phyloP scores from a whole-genome alignment of 2,329 filamentous ascomycete genomes.

The Sphaerostilbella broomeana region DNA sequence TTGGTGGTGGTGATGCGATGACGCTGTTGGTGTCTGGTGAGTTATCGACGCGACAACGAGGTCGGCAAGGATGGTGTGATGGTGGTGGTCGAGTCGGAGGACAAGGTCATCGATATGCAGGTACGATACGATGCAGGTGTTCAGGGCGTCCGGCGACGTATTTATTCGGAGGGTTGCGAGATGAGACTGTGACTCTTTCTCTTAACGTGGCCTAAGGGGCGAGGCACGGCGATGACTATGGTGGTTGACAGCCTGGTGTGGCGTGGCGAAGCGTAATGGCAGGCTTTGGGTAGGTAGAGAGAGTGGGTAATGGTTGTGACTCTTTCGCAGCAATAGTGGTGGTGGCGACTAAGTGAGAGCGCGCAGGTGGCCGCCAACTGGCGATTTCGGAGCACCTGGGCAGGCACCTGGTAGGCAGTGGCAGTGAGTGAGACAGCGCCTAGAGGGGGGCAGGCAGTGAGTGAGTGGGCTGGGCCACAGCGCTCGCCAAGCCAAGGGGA shows the following conservation, averaged over 20 bases:
- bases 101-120: conserved; percentile 20
- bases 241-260: conserved; percentile 20
- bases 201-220: conserved; percentile 29
- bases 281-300: conserved; percentile 11
- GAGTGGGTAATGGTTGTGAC: conserved; percentile 28
- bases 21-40: conserved; percentile 9
- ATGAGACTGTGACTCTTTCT: conserved; percentile 29
- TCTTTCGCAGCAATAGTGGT: conserved; percentile 27
- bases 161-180: conserved; percentile 24
- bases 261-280: conserved; percentile 14
- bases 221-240: conserved; percentile 19
- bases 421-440: conserved; percentile 12
- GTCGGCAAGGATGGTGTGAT: conserved; percentile 6
- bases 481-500: conserved; percentile 5
- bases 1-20: conserved; percentile 9
- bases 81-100: conserved; percentile 9
- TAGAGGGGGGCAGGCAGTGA: not conserved
- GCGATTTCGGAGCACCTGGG: conserved; percentile 33
- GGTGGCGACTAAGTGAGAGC: conserved; percentile 32
- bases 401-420: conserved; percentile 12
- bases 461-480: conserved; percentile 11
- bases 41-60: conserved; percentile 11
- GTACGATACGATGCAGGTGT: conserved; percentile 25
- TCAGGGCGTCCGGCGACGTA: conserved; percentile 15
- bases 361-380: conserved; percentile 28